Evolutionary conservation across 2,329 filamentous ascomycete species (phyloP), one percentile per base, ranked within the genome.

Genomic region (Aspergillus pseudoterreus): DNA sequence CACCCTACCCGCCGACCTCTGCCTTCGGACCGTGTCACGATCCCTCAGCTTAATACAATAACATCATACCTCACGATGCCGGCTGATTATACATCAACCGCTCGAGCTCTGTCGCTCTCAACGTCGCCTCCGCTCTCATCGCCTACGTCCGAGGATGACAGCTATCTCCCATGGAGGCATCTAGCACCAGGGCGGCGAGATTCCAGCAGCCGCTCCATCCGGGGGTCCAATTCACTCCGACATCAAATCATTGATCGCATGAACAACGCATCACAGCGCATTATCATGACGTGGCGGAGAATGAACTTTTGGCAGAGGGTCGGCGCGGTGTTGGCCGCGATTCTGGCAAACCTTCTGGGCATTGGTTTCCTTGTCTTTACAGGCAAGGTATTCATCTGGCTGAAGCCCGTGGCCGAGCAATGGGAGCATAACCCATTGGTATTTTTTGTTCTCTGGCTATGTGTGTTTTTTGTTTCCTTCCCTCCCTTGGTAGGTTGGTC

Each of bases 401-500:
- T 97, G 49, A 82, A 79, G 11, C 90, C 91, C 6, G 71, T 85
- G 11, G 90, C 92, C 19, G 79, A 85, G 68, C 81, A 82, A 57
- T 96, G 91, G 91, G 83, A 90, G 63, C 79, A 83, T 27, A 75
- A 91, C 4, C 80, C 77, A 1, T 84, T 81, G 47, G 92, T 90
- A 41, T 88, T 84, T 77, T 71, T 85, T 54, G 81, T 96, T 45
- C 78, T 94, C 36, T 95, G 90, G 82, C 68, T 81, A 30, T 75
- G 89, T 61, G 86, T 88, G 33, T 90, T 92, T 68, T 67, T 81
- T 38, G 87, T 91, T 14, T 89, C 86, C 2, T 95, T 96, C 69
- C 92, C 92, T 17, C 92, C 92, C 2, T 71, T 95, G 62, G 86
- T 96, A 57, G 92, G 92, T 12, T 96, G 95, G 76, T 89, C 86